Conservation (phyloP, 1,284 basidiomycete species). For the Rhodotorula sp. region DNA sequence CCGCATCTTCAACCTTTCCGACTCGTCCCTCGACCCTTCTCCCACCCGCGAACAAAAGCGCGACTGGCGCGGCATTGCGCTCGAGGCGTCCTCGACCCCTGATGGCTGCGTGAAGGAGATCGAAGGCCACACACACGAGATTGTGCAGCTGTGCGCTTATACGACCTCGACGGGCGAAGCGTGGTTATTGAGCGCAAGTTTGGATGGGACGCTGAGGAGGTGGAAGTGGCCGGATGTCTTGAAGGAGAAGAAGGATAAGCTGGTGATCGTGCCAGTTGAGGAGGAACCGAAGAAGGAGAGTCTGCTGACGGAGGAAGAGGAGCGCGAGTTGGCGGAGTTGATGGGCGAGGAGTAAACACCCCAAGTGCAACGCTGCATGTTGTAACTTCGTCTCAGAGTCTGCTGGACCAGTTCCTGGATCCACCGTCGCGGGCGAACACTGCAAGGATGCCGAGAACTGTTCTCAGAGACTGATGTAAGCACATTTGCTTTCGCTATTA, state of each 20-base stretch:
- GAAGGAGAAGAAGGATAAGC: conserved; percentile 10
- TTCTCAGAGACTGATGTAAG: no score
- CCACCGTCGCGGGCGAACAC: not conserved
- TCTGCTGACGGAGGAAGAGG: conserved; percentile 39
- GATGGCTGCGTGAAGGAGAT: conserved; percentile 57
- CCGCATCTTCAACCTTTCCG: conserved; percentile 54
- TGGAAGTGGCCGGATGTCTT: conserved; percentile 54
- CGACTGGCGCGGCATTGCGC: conserved; percentile 9
- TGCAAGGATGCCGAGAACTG: not conserved
- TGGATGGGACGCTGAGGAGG: conserved; percentile 79
- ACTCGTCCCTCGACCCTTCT: conserved; percentile 28
- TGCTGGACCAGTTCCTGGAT: not conserved
- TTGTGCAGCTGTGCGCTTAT: conserved; percentile 72
- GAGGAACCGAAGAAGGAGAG: conserved; percentile 20
- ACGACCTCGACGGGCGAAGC: conserved; percentile 55
- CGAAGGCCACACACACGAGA: conserved; percentile 84
- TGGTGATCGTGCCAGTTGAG: conserved; percentile 21
- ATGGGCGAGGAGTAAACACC: conserved; percentile 33
- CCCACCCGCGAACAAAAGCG: conserved; percentile 11
- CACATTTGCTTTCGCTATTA: no score
- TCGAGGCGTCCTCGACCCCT: conserved; percentile 31
- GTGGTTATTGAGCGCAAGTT: conserved; percentile 75
- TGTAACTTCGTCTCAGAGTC: not conserved
- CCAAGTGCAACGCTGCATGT: not conserved
- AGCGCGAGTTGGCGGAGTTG: conserved; percentile 36